Conservation (phyloP, 164 flowering plant genomes). For the Chimonanthus salicifolius region DNA sequence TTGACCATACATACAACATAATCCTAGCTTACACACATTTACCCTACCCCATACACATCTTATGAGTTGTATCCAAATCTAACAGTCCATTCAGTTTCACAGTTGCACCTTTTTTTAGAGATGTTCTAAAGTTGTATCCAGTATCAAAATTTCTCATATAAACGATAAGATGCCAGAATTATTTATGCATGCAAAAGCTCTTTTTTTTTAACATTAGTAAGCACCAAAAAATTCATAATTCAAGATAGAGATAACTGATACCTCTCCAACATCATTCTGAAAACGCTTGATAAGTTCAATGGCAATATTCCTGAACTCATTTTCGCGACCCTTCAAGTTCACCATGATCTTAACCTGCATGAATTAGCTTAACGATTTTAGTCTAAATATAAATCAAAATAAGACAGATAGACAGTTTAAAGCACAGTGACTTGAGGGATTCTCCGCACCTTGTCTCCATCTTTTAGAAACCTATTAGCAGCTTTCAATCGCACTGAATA, state of each 20-base stretch:
- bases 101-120: too few species aligned
- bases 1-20: too few species aligned
- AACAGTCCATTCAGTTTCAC: too few species aligned
- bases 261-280: slow-evolving; percentile 89
- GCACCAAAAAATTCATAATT: too few species aligned
- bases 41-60: too few species aligned
- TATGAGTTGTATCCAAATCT: too few species aligned
- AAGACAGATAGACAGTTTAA: neutral
- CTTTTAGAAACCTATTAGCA: slow-evolving; percentile 69
- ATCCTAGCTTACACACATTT: too few species aligned
- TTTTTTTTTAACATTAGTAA: too few species aligned
- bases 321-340: slow-evolving; percentile 84
- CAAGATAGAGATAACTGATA: slow-evolving; percentile 13
- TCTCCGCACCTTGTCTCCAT: slow-evolving; percentile 73
- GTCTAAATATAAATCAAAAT: neutral
- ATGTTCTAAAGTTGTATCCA: too few species aligned
- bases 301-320: slow-evolving; percentile 73
- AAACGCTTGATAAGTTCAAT: slow-evolving; percentile 79
- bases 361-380: slow-evolving; percentile 12
- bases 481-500: slow-evolving; percentile 81
- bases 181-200: too few species aligned
- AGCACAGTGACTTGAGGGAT: neutral
- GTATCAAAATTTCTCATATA: too few species aligned
- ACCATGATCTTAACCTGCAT: slow-evolving; percentile 86
- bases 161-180: too few species aligned